phyloP scores from a whole-genome alignment of 1,284 basidiomycete genomes.

The Grifola frondosa region DNA sequence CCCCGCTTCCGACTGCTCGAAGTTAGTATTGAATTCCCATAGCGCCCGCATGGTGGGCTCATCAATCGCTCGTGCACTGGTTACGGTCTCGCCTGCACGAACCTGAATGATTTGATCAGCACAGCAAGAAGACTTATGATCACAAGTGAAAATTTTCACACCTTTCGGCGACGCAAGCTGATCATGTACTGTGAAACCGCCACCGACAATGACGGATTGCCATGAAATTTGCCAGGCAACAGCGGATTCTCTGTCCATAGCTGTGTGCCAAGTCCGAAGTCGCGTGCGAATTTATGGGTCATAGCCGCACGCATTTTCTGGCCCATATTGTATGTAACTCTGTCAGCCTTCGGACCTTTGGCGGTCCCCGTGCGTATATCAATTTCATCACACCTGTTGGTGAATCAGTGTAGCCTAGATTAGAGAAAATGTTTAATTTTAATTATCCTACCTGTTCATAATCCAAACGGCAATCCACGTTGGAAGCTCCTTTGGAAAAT shows the following conservation, averaged over 20 bases:
- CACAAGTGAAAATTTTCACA: neutral
- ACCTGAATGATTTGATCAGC: too few relatives aligned
- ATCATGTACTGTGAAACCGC: conserved; percentile 28
- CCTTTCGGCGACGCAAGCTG: conserved; percentile 18
- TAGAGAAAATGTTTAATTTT: too few relatives aligned
- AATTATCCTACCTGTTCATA: conserved; percentile 19
- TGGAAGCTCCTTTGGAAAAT: conserved; percentile 17
- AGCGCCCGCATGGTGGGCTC: conserved; percentile 18
- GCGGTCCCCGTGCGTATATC: conserved; percentile 18
- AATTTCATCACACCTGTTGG: conserved; percentile 19
- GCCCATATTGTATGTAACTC: conserved; percentile 12
- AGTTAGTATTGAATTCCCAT: conserved; percentile 15
- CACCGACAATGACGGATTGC: conserved; percentile 24
- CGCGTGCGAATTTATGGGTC: conserved; percentile 24
- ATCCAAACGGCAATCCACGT: conserved; percentile 22
- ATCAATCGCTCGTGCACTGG: conserved; percentile 25
- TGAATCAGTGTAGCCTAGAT: neutral
- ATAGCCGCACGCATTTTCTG: conserved; percentile 29
- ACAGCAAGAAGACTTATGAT: too few relatives aligned
- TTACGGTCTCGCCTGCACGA: conserved; percentile 18
- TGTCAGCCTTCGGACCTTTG: conserved; percentile 8
- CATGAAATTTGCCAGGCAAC: conserved; percentile 10
- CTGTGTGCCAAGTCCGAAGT: conserved; percentile 16
- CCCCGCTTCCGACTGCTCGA: conserved; percentile 2
- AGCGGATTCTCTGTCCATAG: conserved; percentile 17